A percentile compares a stretch with the other conserved stretches of the same genome.
These are phyloP conservation scores for Neonectria punicea DNA, from an alignment of 2,329 filamentous ascomycete species.

Conservation along the genomic window DNA sequence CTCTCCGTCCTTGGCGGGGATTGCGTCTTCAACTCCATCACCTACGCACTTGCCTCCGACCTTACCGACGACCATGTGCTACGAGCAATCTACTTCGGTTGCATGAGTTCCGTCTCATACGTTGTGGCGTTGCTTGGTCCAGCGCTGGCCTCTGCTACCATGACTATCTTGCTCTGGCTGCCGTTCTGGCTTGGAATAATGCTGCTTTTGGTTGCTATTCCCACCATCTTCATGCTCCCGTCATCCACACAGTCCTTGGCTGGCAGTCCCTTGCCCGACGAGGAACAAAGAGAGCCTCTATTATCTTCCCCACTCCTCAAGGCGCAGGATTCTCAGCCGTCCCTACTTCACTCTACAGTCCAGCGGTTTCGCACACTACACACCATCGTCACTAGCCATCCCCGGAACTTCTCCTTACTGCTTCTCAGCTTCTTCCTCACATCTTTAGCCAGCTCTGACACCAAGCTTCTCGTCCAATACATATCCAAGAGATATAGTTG, in stretches of 20 bases:
- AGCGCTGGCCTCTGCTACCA: conserved; percentile 57
- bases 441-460: conserved; percentile 61
- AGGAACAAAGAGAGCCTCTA: conserved; percentile 51
- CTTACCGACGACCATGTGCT: conserved; percentile 56
- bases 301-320: conserved; percentile 53
- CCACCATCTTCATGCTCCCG: conserved; percentile 31
- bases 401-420: conserved; percentile 55
- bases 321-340: conserved; percentile 43
- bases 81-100: conserved; percentile 62
- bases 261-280: conserved; percentile 14
- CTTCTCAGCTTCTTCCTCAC: conserved; percentile 59
- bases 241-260: background rate
- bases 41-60: conserved; percentile 57
- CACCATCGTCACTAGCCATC: conserved; percentile 49
- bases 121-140: conserved; percentile 59
- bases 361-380: conserved; percentile 43
- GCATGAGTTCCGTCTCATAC: conserved; percentile 60
- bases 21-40: conserved; percentile 62
- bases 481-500: conserved; percentile 61
- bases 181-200: conserved; percentile 49
- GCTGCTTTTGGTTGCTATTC: conserved; percentile 30
- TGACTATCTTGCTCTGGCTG: conserved; percentile 56
- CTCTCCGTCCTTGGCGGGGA: conserved; percentile 60
- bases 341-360: conserved; percentile 31
- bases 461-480: conserved; percentile 61